phyloP scores from a whole-genome alignment of 352 stramenopile species.

The Halophytophthora polymorphica region DNA sequence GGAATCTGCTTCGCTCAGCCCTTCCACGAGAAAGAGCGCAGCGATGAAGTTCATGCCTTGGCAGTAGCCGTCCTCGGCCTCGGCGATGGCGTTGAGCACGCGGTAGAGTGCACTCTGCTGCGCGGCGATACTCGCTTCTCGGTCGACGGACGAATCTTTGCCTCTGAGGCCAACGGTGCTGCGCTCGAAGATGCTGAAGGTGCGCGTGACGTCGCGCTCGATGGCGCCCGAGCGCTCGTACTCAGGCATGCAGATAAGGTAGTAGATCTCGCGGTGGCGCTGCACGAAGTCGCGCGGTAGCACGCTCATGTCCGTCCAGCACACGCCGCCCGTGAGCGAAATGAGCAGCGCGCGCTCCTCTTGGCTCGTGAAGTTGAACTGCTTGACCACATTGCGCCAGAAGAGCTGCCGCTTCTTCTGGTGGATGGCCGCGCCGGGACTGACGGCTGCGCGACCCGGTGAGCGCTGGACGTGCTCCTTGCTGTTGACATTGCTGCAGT shows the following conservation, averaged over 20 bases:
- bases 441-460: no score
- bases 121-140: slow-evolving; percentile 13
- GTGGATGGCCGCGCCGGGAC: background rate
- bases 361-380: slow-evolving; percentile 76
- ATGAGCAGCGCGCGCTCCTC: slow-evolving; percentile 59
- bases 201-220: slow-evolving; percentile 78
- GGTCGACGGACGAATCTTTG: no score
- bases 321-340: slow-evolving; percentile 59
- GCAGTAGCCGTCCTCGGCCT: slow-evolving; percentile 81
- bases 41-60: slow-evolving; percentile 91
- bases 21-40: slow-evolving; percentile 80
- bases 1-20: slow-evolving; percentile 70
- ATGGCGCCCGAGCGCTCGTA: slow-evolving; percentile 74
- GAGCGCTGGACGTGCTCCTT: no score
- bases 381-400: slow-evolving; percentile 76
- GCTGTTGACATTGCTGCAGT: no score
- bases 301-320: slow-evolving; percentile 57
- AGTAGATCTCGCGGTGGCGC: slow-evolving; percentile 78
- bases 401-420: slow-evolving; percentile 53
- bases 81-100: slow-evolving; percentile 76
- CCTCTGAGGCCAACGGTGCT: slow-evolving; percentile 26
- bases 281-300: slow-evolving; percentile 53
- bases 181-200: slow-evolving; percentile 84
- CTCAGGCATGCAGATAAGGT: slow-evolving; percentile 58
- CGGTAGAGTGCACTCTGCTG: slow-evolving; percentile 71